Conservation (phyloP, 176 grass and related monocot genomes). For the Oryza rufipogon region DNA sequence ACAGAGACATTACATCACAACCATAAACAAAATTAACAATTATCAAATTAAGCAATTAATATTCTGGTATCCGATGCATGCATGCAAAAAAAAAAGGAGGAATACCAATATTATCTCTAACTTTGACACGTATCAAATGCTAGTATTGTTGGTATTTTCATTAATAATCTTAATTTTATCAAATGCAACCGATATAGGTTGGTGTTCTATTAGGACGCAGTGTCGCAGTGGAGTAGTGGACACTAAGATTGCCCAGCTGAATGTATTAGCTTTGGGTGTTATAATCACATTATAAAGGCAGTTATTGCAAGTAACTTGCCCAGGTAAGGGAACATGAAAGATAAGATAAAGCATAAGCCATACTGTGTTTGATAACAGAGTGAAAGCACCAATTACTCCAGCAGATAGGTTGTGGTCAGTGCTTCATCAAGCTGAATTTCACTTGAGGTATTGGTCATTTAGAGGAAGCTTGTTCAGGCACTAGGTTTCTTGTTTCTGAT, state of each 20-base stretch:
- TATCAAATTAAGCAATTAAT: neutral
- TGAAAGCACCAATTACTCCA: neutral
- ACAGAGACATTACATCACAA: neutral
- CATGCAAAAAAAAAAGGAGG: neutral
- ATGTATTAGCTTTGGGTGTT: neutral
- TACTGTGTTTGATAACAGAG: neutral
- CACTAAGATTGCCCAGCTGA: neutral
- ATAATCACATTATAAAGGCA: neutral
- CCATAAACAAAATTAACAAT: neutral
- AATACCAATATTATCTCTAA: neutral
- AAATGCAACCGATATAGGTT: neutral
- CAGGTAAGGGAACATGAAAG: neutral
- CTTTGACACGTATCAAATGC: slow-evolving; percentile 20
- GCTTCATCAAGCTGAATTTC: neutral
- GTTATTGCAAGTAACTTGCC: neutral
- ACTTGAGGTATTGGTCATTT: neutral
- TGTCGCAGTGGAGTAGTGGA: neutral
- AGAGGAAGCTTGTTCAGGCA: neutral
- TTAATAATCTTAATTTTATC: neutral
- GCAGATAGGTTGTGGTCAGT: neutral
- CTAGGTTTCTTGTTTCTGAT: neutral
- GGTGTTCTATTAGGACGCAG: neutral
- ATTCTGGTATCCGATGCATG: neutral
- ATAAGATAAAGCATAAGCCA: neutral
- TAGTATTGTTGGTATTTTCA: neutral